phyloP scores from a whole-genome alignment of 2,329 filamentous ascomycete genomes.

The Ascochyta koolunga region DNA sequence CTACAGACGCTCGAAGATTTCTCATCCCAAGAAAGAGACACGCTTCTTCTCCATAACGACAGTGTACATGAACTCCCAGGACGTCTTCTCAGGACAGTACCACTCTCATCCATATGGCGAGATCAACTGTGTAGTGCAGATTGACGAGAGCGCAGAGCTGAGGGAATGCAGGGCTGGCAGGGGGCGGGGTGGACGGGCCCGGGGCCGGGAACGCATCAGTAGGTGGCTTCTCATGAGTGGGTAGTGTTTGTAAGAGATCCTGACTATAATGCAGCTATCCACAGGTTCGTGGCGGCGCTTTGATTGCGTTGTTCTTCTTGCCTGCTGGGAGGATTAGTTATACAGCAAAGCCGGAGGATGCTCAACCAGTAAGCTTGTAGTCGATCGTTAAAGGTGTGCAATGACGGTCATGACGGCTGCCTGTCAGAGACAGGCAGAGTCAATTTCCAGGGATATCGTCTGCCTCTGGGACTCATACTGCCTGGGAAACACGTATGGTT shows the following conservation, averaged over 20 bases:
- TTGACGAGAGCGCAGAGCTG: slow-evolving; percentile 58
- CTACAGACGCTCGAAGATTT: slow-evolving; percentile 52
- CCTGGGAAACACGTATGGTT: background rate
- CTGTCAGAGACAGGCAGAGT: no score
- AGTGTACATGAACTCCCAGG: slow-evolving; percentile 62
- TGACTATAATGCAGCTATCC: slow-evolving; percentile 50
- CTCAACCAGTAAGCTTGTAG: slow-evolving; percentile 8
- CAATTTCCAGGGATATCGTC: no score
- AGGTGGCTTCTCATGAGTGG: slow-evolving; percentile 6
- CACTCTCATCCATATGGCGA: slow-evolving; percentile 62
- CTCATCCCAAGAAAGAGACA: slow-evolving; percentile 54
- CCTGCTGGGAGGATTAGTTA: slow-evolving; percentile 62
- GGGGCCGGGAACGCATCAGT: slow-evolving; percentile 62
- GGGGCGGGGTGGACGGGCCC: slow-evolving; percentile 63
- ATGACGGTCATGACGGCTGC: no score
- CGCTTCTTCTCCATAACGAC: slow-evolving; percentile 63
- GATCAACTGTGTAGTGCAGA: slow-evolving; percentile 61
- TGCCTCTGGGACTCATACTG: background rate
- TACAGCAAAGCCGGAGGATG: slow-evolving; percentile 49
- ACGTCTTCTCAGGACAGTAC: slow-evolving; percentile 60
- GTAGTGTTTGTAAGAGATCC: background rate
- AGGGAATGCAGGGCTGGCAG: slow-evolving; percentile 64
- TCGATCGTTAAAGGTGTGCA: background rate
- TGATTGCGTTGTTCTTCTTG: slow-evolving; percentile 62
- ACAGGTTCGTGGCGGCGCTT: slow-evolving; percentile 56